Conservation (phyloP, 148 eudicot species). For the Heliosperma pusillum region DNA sequence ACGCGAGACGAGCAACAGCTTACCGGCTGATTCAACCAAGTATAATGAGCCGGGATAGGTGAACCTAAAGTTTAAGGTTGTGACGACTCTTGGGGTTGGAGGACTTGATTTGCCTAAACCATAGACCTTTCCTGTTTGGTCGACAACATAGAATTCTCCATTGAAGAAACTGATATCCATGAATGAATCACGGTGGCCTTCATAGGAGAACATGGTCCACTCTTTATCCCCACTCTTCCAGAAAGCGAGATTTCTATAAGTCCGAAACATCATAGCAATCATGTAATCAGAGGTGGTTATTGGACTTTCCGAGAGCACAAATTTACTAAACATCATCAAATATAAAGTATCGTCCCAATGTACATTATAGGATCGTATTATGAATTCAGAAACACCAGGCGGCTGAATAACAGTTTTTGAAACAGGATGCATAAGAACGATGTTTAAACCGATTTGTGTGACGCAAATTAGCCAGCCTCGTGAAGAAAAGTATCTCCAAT, state of each 20-base stretch:
- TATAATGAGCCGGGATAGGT: background rate
- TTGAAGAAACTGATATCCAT: slow-evolving; percentile 4
- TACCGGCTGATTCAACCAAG: slow-evolving; percentile 14
- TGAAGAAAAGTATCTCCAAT: slow-evolving; percentile 4
- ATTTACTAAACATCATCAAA: background rate
- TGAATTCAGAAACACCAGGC: background rate
- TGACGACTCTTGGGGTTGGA: background rate
- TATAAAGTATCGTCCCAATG: no score
- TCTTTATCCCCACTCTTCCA: slow-evolving; percentile 1
- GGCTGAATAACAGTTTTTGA: background rate
- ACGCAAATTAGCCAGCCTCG: slow-evolving; percentile 9
- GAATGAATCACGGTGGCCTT: background rate
- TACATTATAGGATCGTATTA: no score
- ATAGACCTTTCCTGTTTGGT: background rate
- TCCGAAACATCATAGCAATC: background rate
- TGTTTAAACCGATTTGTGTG: slow-evolving; percentile 1
- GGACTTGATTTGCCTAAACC: slow-evolving; percentile 1
- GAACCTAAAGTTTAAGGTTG: background rate
- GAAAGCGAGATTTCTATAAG: background rate
- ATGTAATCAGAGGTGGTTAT: background rate
- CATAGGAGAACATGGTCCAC: background rate
- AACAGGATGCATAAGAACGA: background rate
- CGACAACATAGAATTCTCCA: slow-evolving; percentile 1
- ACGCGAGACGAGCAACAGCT: slow-evolving; percentile 7
- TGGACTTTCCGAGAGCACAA: background rate